These are phyloP conservation scores for Pleurostoma richardsiae DNA, from an alignment of 2,329 filamentous ascomycete species.

Conservation along the genomic window DNA sequence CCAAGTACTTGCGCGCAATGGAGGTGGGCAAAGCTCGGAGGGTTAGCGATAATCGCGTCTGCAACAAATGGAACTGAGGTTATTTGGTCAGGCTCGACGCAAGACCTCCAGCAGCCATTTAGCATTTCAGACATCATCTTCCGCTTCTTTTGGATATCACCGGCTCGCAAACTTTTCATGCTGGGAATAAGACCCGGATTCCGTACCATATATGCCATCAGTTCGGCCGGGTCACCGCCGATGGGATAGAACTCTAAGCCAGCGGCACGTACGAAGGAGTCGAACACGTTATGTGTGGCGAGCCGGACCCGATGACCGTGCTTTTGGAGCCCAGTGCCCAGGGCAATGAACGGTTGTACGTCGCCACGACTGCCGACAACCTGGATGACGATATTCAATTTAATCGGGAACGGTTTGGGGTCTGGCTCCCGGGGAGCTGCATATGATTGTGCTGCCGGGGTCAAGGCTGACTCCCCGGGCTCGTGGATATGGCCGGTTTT, in stretches of 20 bases:
- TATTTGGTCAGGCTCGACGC: constrained; percentile 24
- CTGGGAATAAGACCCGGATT: constrained; percentile 1
- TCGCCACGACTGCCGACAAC: constrained; percentile 71
- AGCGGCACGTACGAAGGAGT: constrained; percentile 61
- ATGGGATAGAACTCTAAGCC: constrained; percentile 72
- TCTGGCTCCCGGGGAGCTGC: not conserved
- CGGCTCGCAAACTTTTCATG: not conserved
- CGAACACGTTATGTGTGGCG: constrained; percentile 66
- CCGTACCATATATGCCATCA: constrained; percentile 58
- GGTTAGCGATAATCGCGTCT: constrained; percentile 49
- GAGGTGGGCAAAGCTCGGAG: constrained; percentile 45
- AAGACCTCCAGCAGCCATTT: constrained; percentile 27
- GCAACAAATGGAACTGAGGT: constrained; percentile 40
- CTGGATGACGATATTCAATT: constrained; percentile 65
- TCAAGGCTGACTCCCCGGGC: not conserved
- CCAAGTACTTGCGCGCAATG: constrained; percentile 44
- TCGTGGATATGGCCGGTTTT: too few species aligned
- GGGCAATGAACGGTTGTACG: constrained; percentile 70
- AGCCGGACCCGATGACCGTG: constrained; percentile 68
- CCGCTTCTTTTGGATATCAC: not conserved
- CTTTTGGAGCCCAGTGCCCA: constrained; percentile 57
- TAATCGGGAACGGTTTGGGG: not conserved
- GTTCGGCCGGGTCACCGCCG: constrained; percentile 65
- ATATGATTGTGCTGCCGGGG: not conserved
- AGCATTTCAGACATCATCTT: constrained; percentile 21